These are phyloP conservation scores for Pseudoscleropodium purum DNA, from an alignment of 225 moss, liverwort and hornwort genomes.

Conservation along the genomic window DNA sequence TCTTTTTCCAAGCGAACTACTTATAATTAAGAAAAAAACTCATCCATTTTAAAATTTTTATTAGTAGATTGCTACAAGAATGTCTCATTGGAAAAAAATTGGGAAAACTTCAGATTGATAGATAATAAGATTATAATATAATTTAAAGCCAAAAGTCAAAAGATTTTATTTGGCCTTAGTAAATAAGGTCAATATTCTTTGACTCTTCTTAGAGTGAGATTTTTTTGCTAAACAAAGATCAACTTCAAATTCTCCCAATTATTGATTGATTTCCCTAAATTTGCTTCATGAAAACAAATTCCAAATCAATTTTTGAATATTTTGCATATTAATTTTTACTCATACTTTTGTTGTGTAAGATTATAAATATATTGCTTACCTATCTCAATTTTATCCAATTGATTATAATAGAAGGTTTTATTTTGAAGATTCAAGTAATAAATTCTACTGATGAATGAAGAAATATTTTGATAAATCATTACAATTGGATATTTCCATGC, in stretches of 20 bases:
- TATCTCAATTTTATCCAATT: background rate
- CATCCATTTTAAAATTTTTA: no score
- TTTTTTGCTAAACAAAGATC: background rate
- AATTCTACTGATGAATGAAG: background rate
- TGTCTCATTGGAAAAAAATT: no score
- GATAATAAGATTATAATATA: background rate
- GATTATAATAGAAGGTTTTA: background rate
- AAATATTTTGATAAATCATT: background rate
- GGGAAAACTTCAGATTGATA: background rate
- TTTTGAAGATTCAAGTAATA: background rate
- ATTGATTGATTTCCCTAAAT: background rate
- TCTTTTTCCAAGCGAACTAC: no score
- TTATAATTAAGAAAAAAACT: no score
- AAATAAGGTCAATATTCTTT: background rate
- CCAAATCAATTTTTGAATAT: background rate
- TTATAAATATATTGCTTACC: background rate
- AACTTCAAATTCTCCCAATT: background rate
- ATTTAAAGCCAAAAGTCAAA: background rate
- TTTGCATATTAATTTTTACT: background rate
- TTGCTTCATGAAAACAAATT: background rate
- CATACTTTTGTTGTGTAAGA: background rate
- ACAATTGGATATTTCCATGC: rapidly evolving
- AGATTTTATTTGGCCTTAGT: background rate
- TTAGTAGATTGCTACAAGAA: no score
- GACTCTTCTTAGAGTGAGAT: background rate